Evolutionary conservation across 805 yeast genomes (phyloP).

Genomic region (Saccharomyces jurei): DNA sequence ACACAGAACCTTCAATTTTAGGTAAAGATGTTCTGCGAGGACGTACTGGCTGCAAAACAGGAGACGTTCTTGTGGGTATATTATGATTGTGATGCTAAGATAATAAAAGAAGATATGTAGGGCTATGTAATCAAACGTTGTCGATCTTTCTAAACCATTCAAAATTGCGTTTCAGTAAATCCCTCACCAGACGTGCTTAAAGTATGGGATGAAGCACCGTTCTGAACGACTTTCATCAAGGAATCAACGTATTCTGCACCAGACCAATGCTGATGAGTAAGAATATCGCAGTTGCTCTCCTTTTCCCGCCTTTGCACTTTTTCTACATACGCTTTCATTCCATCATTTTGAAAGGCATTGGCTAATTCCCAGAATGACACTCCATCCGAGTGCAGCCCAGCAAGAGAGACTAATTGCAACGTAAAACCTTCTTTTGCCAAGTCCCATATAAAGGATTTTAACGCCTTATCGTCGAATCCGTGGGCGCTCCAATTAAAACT

Average conservation of each 20-base stretch:
- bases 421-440: conserved; percentile 51
- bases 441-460: conserved; percentile 44
- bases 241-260: conserved; percentile 50
- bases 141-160: neutral
- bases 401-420: conserved; percentile 51
- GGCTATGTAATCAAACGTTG: neutral
- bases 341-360: conserved; percentile 39
- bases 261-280: conserved; percentile 57
- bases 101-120: neutral
- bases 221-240: conserved; percentile 35
- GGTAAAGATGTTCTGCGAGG: neutral
- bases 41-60: neutral
- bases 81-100: neutral
- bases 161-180: conserved; percentile 35
- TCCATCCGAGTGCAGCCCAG: conserved; percentile 51
- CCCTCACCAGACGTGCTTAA: conserved; percentile 35
- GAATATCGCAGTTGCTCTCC: conserved; percentile 40
- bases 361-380: conserved; percentile 45
- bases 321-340: conserved; percentile 54
- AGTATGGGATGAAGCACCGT: conserved; percentile 38
- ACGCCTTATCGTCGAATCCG: conserved; percentile 41
- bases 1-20: neutral
- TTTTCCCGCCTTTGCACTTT: conserved; percentile 42
- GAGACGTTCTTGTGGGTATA: neutral
- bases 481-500: conserved; percentile 54